Evolutionary conservation across 129 eudicot genomes (phyloP).

Genomic region (Daucus carota): DH1_v3.0 NC_030389.2:39101501-39102000

Average conservation of each 20-base stretch:
- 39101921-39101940: conserved; percentile 29
- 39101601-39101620: not conserved
- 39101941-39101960: conserved; percentile 90
- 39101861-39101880: not conserved
- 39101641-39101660: not conserved
- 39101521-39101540: not conserved
- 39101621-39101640: not conserved
- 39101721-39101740: not conserved
- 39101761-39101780: conserved; percentile 78
- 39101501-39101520: not conserved
- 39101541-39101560: not conserved
- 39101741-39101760: conserved; percentile 33
- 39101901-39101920: not conserved
- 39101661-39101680: conserved; percentile 49
- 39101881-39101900: not conserved
- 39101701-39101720: not conserved
- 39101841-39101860: conserved; percentile 68
- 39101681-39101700: not conserved
- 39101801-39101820: conserved; percentile 80
- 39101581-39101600: not conserved
- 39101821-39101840: conserved; percentile 70
- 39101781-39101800: conserved; percentile 66
- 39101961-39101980: conserved; percentile 99
- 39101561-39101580: not conserved
- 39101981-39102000: conserved; percentile 93